Conservation (phyloP, 768 basidiomycete species). For the Kondoa malvinella region DNA sequence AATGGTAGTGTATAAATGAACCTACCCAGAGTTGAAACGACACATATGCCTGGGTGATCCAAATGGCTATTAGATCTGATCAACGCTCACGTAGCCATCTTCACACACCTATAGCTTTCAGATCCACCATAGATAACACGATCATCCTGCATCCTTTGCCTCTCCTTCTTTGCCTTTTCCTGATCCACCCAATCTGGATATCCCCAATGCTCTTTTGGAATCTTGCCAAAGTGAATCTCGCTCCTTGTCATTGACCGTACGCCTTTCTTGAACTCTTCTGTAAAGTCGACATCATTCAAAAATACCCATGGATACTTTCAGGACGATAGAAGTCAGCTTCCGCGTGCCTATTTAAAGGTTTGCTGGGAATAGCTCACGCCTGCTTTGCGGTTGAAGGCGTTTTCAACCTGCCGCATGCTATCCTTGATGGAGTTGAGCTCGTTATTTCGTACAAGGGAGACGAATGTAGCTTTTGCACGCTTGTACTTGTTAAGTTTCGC, state of each 20-base stretch:
- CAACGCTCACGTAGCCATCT: background rate
- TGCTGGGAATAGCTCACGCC: conserved; percentile 26
- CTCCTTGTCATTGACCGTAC: conserved; percentile 21
- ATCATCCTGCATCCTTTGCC: conserved; percentile 47
- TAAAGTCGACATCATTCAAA: conserved; percentile 63
- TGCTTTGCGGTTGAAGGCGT: conserved; percentile 63
- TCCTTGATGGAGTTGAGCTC: conserved; percentile 27
- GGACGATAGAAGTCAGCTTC: too few species aligned
- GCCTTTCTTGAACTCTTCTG: conserved; percentile 48
- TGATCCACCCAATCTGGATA: conserved; percentile 72
- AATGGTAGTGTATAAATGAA: background rate
- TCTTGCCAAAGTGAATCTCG: conserved; percentile 35
- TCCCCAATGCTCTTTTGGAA: conserved; percentile 50
- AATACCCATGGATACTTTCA: conserved; percentile 46
- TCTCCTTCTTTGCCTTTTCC: conserved; percentile 41
- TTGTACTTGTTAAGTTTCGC: conserved; percentile 23
- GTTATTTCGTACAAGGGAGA: conserved; percentile 22
- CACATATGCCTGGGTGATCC: conserved; percentile 1
- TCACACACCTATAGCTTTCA: conserved; percentile 26
- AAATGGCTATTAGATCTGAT: background rate
- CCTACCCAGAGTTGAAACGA: background rate
- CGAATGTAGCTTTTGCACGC: conserved; percentile 23
- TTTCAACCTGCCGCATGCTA: conserved; percentile 64
- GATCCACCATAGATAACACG: conserved; percentile 38
- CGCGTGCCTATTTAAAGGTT: background rate